phyloP scores from a whole-genome alignment of 1,284 basidiomycete genomes.

The Cutaneotrichosporon sp. region DNA sequence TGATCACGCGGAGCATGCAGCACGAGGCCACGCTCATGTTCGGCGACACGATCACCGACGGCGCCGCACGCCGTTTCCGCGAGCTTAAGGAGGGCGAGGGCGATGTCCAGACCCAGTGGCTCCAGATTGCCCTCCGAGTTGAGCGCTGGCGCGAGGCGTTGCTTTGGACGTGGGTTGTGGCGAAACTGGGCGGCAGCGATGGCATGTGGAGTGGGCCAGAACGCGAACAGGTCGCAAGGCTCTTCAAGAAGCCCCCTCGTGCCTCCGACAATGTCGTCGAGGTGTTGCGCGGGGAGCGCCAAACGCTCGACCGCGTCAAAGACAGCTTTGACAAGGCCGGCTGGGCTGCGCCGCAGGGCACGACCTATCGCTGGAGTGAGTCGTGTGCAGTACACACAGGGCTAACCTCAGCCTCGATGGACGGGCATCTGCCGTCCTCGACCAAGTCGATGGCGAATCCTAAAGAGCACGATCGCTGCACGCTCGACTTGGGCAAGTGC shows the following conservation, averaged over 20 bases:
- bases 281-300: conserved; percentile 13
- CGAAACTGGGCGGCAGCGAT: conserved; percentile 27
- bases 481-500: conserved; percentile 42
- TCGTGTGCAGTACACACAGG: neutral
- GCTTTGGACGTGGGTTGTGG: conserved; percentile 38
- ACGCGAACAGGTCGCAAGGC: conserved; percentile 21
- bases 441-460: neutral
- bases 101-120: conserved; percentile 44
- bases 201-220: conserved; percentile 28
- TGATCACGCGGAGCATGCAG: conserved; percentile 42
- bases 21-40: conserved; percentile 46
- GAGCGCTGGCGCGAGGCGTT: conserved; percentile 44
- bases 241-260: conserved; percentile 16
- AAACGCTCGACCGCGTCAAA: conserved; percentile 25
- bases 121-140: conserved; percentile 29
- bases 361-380: conserved; percentile 12
- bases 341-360: conserved; percentile 25
- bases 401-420: no score
- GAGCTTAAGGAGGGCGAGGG: conserved; percentile 33
- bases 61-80: conserved; percentile 35
- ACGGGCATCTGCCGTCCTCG: no score
- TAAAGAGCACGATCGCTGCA: conserved; percentile 23
- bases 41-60: conserved; percentile 29
- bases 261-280: conserved; percentile 5
- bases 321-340: conserved; percentile 17